Evolutionary conservation across 257 asterid species (phyloP), one percentile per base, ranked within the genome.

Genomic region (Catharanthus roseus): DNA sequence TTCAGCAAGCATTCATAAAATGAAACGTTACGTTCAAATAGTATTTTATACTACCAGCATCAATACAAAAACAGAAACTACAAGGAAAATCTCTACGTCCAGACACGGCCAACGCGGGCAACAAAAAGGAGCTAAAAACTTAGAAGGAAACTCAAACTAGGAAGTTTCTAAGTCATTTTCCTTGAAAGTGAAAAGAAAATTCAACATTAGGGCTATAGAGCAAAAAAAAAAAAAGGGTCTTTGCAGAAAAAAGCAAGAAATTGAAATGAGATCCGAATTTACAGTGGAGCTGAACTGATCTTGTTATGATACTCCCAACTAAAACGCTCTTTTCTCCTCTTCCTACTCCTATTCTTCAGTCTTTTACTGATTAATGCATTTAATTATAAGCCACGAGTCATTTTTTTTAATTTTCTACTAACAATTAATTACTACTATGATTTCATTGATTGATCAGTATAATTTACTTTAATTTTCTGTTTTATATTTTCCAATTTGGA

Each of bases 111-210:
- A 15, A 65, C 34, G 39, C 38, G 26, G 39, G 29, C 53, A 13
- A 50, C 34, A 41, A 45, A 42, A 3, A 33, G 15, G 16, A 21
- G 15, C 51, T 0, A 31, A 54, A 12, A 33, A 10, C 41, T 9
- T 8, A 19, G 13, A 13, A 33, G 13, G n/a, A 13, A 33, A 15
- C 29, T n/a, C 9, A 0, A 12, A 13, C 1, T 49, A 23, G 42
- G 51, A 66, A 62, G 80, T 71, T 77, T 68, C 70, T 31, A 23
- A 34, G 55, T 7, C 67, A 72, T 26, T 56, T 50, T 34, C 70
- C 13, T 9, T 19, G 26, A 26, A 56, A 0, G 63, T n/a, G 12
- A 36, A 2, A 11, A 36, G 36, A 34, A 56, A 28, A 2, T 62
- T 1, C 11, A 21, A 23, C 0, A n/a, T n/a, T n/a, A n/a, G n/a